Percentiles rank a stretch among this genome's conserved stretches.
Evolutionary conservation across 2,329 filamentous ascomycete genomes (phyloP).

Genomic region (Colletotrichum zoysiae): DNA sequence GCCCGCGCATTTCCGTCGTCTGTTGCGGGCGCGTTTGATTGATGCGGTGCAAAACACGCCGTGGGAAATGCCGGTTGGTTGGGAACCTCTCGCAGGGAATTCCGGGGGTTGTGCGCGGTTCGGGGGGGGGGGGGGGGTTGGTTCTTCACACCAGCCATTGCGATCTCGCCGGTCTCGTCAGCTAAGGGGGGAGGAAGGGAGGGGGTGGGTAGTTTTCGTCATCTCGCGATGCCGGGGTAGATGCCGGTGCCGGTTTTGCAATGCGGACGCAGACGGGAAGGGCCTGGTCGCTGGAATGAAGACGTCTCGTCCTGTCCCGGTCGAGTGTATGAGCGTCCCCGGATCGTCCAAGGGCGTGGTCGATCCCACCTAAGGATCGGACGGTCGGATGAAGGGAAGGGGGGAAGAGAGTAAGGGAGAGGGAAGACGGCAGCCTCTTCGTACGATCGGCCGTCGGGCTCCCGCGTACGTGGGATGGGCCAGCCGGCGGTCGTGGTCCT

Average conservation of each 20-base stretch:
- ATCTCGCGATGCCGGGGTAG: neutral
- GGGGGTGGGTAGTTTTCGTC: too few species aligned
- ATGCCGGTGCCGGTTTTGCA: neutral
- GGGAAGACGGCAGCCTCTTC: neutral
- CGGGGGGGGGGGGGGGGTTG: too few species aligned
- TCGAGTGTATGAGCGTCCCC: neutral
- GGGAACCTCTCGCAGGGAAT: neutral
- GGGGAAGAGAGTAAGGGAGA: too few species aligned
- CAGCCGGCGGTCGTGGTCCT: neutral
- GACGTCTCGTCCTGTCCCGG: neutral
- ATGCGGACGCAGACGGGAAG: neutral
- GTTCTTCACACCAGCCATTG: neutral
- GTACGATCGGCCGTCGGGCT: neutral
- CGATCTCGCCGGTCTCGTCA: neutral
- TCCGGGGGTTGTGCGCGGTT: neutral
- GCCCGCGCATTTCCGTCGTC: neutral
- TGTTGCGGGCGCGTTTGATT: slow-evolving; percentile 1
- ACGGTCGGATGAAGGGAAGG: neutral
- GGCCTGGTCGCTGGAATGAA: neutral
- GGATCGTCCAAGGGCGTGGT: neutral
- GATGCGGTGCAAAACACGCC: neutral
- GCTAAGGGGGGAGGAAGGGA: too few species aligned
- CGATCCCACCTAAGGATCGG: neutral
- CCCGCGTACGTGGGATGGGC: too few species aligned
- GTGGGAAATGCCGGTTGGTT: neutral